Evolutionary conservation across 163 green algal species (phyloP), one percentile per base, ranked within the genome.

Genomic region (Chlamydomonas reinhardtii): DNA sequence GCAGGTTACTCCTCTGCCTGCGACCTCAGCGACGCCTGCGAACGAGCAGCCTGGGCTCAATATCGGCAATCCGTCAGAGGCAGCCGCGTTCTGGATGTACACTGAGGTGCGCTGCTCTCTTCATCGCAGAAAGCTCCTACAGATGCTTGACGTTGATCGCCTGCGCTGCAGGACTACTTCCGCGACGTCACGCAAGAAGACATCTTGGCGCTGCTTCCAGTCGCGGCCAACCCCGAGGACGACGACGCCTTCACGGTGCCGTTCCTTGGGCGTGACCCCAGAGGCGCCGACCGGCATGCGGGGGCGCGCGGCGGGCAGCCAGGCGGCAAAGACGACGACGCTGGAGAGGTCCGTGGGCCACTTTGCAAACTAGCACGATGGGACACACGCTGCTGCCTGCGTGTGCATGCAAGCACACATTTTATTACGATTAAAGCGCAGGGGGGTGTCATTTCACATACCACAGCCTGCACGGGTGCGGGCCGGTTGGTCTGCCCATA

Each of bases 81-180:
- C 81, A 29, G 89, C 86, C 24, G 73, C 86, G 0, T 94, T 89
- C 73, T 92, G 89, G 89, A 86, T 91, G 62, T 89, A 89, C 52
- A 85, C 80, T 5, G 74, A 90, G 78, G 78, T 91, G 72, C 19
- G 20, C 56, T 75, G 35, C 15, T 56, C 48, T 8, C 29, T 34
- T 35, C 14, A 3, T 22, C 64, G 29, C 29, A 71, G 15, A 37
- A 19, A 39, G 4, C 8, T 22, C 31, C 9, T 71, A 0, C 14
- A 35, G 15, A 24, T 22, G 29, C 64, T 35, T 32, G 15, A 71
- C 29, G 64, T 27, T 25, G 20, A 22, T 77, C 6, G 34, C 32
- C 70, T 66, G 59, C 24, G 4, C 35, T 37, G 35, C 90, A 97
- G 94, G 95, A 96, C 52, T 97, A 95, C 89, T 97, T 97, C 76